Evolutionary conservation across 2,329 filamentous ascomycete species (phyloP), one percentile per base, ranked within the genome.

Genomic region (Furcasterigmium furcatum): DNA sequence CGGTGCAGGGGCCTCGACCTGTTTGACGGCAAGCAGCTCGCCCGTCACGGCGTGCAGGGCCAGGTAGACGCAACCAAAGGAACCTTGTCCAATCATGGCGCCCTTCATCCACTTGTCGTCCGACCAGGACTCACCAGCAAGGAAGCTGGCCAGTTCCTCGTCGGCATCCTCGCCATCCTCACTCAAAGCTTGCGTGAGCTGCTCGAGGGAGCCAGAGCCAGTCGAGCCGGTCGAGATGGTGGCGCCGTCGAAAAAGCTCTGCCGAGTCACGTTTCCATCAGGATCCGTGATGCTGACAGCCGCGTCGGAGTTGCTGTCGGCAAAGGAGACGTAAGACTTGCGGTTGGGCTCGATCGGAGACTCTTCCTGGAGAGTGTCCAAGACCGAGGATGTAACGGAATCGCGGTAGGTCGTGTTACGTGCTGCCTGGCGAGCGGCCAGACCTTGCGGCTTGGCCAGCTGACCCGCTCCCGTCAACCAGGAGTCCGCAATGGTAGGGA

Each of bases 51-150:
- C 89, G 64, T 99, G 94, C 25, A 99, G 77, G 21, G 94, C 94
- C 41, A 99, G 79, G 68, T 95, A 99, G 44, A 99, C 94, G 56
- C 86, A 91, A 58, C 94, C 94, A 60, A 99, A 99, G 5, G 91
- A 96, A 52, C 94, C 94, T 67, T 96, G 91, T 25, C 94, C 94
- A 55, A 99, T 99, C 52, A 97, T 76, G 25, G 92, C 91, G 60
- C 94, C 94, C 73, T 97, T 96, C 91, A 99, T 97, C 88, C 95
- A 99, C 66, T 96, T 95, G 71, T 92, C 88, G 52, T 96, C 91
- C 53, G 95, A 91, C 84, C 94, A 97, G 9, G 90, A 95, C 61
- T 96, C 90, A 52, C 90, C 89, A 27, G 90, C 84, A 34, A 97
- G 76, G 74, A 96, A 96, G 60, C 91, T 91, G 56, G 87, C 83